Base-by-base conservation (phyloP, 148 eudicot species). In the Nepenthes mirabilis region DNA sequence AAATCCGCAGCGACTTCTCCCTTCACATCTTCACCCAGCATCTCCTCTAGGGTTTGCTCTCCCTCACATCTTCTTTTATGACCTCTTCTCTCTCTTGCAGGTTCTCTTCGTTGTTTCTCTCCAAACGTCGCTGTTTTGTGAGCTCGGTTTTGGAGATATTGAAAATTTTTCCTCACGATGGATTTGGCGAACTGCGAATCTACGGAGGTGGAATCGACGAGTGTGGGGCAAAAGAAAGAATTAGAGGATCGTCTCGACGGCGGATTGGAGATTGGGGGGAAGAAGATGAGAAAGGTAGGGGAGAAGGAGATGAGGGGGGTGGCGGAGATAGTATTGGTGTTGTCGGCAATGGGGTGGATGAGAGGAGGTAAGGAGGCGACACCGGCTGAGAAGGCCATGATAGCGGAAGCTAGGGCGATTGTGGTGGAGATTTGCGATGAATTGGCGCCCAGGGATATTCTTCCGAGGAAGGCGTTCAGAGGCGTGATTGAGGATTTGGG, bases 291-390 rank as follows among this genome's bases (percentile, higher is more conserved):
- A 72, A 58, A 34, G 2, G 63, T 73, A 1, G 54, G 49, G 14
- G 75, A 55, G 9, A 68, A 34, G 61, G 73, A 71, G 68, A 54
- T 91, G 74, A 78, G 37, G 77, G 75, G 73, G 69, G 88, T 89
- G 55, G 98, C 98, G 55, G 98, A 88, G 79, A 75, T 86, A 10
- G 91, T 89, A 68, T 13, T 93, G 65, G 96, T 86, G 9, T 59
- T 93, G 74, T 81, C 95, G 36, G 85, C 96, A 5, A 79, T 93
- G 88, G 91, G 80, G 71, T 81, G 70, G 72, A 86, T 93, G 94
- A 82, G 98, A 70, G 91, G 81, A 12, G 96, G 96, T 34, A 79
- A 67, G 66, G 73, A 70, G 6, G 95, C 96, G 32, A 86, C 82
- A 52, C 70, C 33, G 11, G 80, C 56, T n/a, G 98, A 93, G 82